Base-by-base conservation (phyloP, 129 eudicot genomes). In the Centella asiatica region DNA sequence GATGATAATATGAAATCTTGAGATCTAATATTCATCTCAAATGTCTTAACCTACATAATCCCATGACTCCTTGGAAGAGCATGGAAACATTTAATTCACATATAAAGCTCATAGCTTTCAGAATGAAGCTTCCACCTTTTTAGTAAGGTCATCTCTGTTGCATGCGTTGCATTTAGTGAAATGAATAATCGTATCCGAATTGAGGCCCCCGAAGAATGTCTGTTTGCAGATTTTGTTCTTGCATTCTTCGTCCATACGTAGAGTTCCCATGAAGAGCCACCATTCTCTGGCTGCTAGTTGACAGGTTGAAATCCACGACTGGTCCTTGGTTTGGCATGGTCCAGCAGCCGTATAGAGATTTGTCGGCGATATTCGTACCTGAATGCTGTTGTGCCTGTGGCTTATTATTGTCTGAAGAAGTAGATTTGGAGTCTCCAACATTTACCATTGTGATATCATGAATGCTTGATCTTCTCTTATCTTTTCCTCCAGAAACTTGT, bases 401-500 rank as follows among this genome's bases (percentile, higher is more conserved):
- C 25, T 60, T 33, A 37, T 63, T 40, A 12, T 45, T 67, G 2
- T 76, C 76, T 7, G 76, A 67, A 18, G 84, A 74, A 33, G 60
- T 70, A 22, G 78, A 67, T 40, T 77, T 83, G 9, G 77, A 1
- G 18, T 88, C 74, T 4, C 65, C 59, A 37, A 85, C 69, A 74
- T 82, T 78, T 31, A 85, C 88, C 1, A 82, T 85, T 2, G 97
- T 89, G 65, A 89, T 85, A 54, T 89, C 97, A 13, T 89, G 97
- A 63, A 89, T 89, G 75, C 97, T 89, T 47, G 95, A 78, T 64
- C 97, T 80, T 52, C 88, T 80, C 77, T 85, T 89, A 64, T 89
- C 95, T 27, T 85, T 85, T 27, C 90, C 88, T 2, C 95, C 95
- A 0, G 95, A 85, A 26, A 80, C 64, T 51, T 89, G 97, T 15